Evolutionary conservation across 2,329 filamentous ascomycete species (phyloP), one percentile per base, ranked within the genome.

Genomic region (Zymoseptoria pseudotritici): DNA sequence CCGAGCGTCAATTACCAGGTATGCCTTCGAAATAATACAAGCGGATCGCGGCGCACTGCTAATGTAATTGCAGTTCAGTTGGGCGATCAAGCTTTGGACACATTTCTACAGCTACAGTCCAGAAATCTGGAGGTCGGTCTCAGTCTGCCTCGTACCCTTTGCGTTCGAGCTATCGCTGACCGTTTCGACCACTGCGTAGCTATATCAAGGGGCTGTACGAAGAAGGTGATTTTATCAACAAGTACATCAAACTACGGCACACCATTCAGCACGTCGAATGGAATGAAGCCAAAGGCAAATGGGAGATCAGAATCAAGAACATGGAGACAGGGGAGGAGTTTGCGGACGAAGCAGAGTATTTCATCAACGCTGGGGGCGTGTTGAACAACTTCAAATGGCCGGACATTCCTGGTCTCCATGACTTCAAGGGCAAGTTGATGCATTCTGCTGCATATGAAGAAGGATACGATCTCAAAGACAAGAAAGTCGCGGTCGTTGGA

Each of bases 41-140:
- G 17, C 36, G 36, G 11, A 6, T 11, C 13, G 36, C 6, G 17
- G 36, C 36, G n/a, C 5, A 11, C 36, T 46, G 7, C n/a, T 17
- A 4, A n/a, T n/a, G 6, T 46, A 17, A 17, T 7, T 46, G 36
- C 78, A 82, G 59, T 82, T 79, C 61, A 76, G 75, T 6, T 83
- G 80, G 72, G 79, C 79, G 60, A 80, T 79, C 69, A 79, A 72
- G 59, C 66, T 74, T 0, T 81, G 78, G 79, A 75, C 74, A 5
- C 74, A 77, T 11, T 80, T 79, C 66, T 82, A 80, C 65, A 77
- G 76, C 2, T 75, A 75, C 29, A 74, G 76, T 0, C 73, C 75
- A 1, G 79, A 82, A 66, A 82, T 82, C n/a, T n/a, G n/a, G n/a
- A n/a, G n/a, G n/a, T n/a, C n/a, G n/a, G n/a, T n/a, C n/a, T n/a